phyloP scores from a whole-genome alignment of 2,329 filamentous ascomycete genomes.

The Tolypocladium tundrense region DNA sequence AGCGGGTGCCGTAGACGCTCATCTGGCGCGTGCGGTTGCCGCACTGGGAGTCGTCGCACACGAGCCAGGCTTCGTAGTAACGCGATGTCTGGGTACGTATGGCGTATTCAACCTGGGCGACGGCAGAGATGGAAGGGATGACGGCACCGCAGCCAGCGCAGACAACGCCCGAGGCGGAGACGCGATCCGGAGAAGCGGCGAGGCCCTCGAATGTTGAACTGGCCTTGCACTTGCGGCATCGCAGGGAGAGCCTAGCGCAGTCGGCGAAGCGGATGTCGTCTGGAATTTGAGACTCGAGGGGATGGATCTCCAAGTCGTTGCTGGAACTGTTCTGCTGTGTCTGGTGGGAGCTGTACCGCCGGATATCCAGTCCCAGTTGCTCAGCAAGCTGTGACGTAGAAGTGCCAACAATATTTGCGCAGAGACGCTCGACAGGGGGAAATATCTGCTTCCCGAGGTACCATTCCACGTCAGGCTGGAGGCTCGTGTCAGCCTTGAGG shows the following conservation, averaged over 20 bases:
- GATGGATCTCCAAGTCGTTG: constrained; percentile 66
- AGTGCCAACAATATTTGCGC: constrained; percentile 88
- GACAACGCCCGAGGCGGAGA: constrained; percentile 64
- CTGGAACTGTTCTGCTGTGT: constrained; percentile 37
- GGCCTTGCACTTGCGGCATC: constrained; percentile 71
- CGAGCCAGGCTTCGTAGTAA: constrained; percentile 89
- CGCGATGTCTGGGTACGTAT: constrained; percentile 66
- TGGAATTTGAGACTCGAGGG: constrained; percentile 87
- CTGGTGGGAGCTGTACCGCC: constrained; percentile 58
- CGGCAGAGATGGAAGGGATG: constrained; percentile 61
- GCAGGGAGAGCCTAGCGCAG: constrained; percentile 64
- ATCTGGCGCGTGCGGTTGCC: constrained; percentile 82
- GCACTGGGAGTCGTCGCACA: constrained; percentile 84
- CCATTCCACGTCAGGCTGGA: constrained; percentile 90
- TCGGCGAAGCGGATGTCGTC: constrained; percentile 83
- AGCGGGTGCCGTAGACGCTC: constrained; percentile 83
- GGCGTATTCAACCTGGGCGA: constrained; percentile 79
- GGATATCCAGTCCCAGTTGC: constrained; percentile 83
- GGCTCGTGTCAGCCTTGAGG: constrained; percentile 60
- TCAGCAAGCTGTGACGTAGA: constrained; percentile 84
- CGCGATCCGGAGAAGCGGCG: constrained; percentile 40
- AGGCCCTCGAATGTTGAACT: constrained; percentile 70
- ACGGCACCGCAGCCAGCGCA: constrained; percentile 60
- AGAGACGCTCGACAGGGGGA: constrained; percentile 93
- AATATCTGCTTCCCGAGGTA: constrained; percentile 98